Evolutionary conservation across 2,329 filamentous ascomycete species (phyloP).

Genomic region (Cordyceps javanica): DNA sequence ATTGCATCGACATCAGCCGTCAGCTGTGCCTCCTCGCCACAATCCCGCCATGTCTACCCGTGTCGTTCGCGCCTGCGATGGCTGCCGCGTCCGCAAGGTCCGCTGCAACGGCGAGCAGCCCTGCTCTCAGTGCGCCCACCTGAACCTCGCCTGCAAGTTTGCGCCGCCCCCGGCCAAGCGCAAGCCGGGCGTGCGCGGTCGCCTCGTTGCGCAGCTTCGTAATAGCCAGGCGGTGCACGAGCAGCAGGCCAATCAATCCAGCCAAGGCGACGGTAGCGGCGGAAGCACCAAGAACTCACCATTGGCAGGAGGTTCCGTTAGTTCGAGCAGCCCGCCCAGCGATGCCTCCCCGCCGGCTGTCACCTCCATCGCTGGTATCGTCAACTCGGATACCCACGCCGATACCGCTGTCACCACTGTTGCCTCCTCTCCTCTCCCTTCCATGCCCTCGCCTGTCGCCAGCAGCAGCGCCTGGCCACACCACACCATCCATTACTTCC

Average conservation of each 20-base stretch:
- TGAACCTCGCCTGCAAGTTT: slow-evolving; percentile 29
- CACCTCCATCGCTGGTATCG: slow-evolving; percentile 22
- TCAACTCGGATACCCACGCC: slow-evolving; percentile 14
- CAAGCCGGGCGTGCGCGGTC: slow-evolving; percentile 28
- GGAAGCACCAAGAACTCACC: slow-evolving; percentile 6
- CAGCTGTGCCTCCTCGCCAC: neutral
- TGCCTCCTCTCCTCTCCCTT: neutral
- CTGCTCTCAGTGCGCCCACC: slow-evolving; percentile 31
- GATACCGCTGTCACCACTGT: neutral
- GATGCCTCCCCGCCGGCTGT: slow-evolving; percentile 16
- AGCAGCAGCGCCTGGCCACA: slow-evolving; percentile 7
- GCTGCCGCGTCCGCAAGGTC: slow-evolving; percentile 33
- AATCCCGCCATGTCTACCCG: slow-evolving; percentile 1
- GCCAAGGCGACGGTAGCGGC: neutral
- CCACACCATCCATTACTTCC: slow-evolving; percentile 28
- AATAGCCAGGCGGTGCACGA: slow-evolving; percentile 14
- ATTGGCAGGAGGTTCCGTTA: neutral
- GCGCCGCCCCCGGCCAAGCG: slow-evolving; percentile 27
- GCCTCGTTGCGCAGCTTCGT: slow-evolving; percentile 30
- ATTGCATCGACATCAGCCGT: neutral
- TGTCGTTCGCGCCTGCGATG: slow-evolving; percentile 28
- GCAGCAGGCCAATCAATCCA: neutral
- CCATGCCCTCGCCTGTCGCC: slow-evolving; percentile 5
- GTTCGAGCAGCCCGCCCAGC: slow-evolving; percentile 1
- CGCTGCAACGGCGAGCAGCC: slow-evolving; percentile 29